Evolutionary conservation across 2,329 filamentous ascomycete genomes (phyloP), one percentile per base, ranked within the genome.

Genomic region (Thelonectria olida): DNA sequence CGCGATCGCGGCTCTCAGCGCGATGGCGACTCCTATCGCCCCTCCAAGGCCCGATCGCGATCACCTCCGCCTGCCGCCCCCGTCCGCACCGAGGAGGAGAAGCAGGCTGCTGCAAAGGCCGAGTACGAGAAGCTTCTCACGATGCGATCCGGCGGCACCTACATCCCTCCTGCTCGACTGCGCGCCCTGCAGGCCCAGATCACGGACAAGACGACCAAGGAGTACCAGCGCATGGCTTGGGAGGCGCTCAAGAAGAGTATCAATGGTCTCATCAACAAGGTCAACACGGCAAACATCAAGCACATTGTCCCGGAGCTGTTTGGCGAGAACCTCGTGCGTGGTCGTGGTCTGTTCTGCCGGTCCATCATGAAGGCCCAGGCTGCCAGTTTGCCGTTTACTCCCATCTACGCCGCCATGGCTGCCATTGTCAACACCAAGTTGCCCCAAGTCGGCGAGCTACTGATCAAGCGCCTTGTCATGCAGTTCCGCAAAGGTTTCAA

Each of bases 221-320:
- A 98, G 80, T 98, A 97, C 75, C 96, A 98, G 85, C 92, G 96
- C 72, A 97, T 99, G 92, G 93, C 94, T 8, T 99, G 96, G 96
- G 96, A 99, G 79, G 95, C 95, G 12, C 82, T 99, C 73, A 99
- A 99, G 82, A 99, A 99, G 83, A 96, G 92, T 49, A 97, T 99
- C 80, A 98, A 99, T 75, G 96, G 96, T 71, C 82, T 99, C 67
- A 97, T 99, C 85, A 99, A 99, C 85, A 99, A 99, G 83, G 92
- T 97, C 83, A 98, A 98, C 79, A 92, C 95, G 57, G 92, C 92
- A 31, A 99, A 99, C 78, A 98, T 99, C 85, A 98, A 99, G 79
- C 87, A 92, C 74, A 97, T 99, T 64, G 93, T 98, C 22, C 95
- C 95, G 2, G 96, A 99, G 80, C 84, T 99, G 45, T 99, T 99